Conservation (phyloP, 2,329 filamentous ascomycete genomes). For the Hypoxylon sp. region DNA sequence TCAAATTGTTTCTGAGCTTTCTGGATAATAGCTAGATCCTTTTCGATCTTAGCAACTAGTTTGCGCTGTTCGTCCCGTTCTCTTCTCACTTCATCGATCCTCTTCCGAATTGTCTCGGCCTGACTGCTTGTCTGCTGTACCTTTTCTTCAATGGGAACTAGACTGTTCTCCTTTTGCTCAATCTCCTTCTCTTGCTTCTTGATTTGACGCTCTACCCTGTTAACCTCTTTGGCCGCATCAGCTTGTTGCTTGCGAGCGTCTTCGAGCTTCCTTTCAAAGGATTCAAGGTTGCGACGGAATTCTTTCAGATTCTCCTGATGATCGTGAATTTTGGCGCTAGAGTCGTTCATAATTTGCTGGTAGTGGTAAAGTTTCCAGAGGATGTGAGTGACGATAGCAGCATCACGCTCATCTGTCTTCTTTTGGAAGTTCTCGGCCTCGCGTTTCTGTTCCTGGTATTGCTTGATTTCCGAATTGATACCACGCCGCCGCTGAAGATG, state of each 20-base stretch:
- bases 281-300: constrained; percentile 87
- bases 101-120: constrained; percentile 75
- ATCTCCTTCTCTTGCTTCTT: constrained; percentile 88
- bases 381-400: constrained; percentile 92
- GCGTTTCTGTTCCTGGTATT: constrained; percentile 96
- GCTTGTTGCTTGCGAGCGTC: constrained; percentile 87
- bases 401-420: constrained; percentile 91
- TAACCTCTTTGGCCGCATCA: constrained; percentile 80
- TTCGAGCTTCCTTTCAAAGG: constrained; percentile 85
- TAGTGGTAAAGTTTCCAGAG: constrained; percentile 98
- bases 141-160: constrained; percentile 94
- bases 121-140: constrained; percentile 83
- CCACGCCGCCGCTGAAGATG: constrained; percentile 90
- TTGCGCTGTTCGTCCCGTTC: constrained; percentile 81
- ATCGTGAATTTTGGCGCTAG: constrained; percentile 88
- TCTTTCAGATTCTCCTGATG: constrained; percentile 97
- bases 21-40: constrained; percentile 85
- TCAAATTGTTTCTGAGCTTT: constrained; percentile 93
- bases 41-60: constrained; percentile 80
- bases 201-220: constrained; percentile 87
- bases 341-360: constrained; percentile 92
- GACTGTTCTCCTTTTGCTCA: constrained; percentile 85
- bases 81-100: constrained; percentile 79
- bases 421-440: constrained; percentile 94
- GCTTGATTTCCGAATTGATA: constrained; percentile 98